A percentile compares a stretch with the other conserved stretches of the same genome.
phyloP scores from a whole-genome alignment of 1,284 basidiomycete species.

The Cerrena zonata region DNA sequence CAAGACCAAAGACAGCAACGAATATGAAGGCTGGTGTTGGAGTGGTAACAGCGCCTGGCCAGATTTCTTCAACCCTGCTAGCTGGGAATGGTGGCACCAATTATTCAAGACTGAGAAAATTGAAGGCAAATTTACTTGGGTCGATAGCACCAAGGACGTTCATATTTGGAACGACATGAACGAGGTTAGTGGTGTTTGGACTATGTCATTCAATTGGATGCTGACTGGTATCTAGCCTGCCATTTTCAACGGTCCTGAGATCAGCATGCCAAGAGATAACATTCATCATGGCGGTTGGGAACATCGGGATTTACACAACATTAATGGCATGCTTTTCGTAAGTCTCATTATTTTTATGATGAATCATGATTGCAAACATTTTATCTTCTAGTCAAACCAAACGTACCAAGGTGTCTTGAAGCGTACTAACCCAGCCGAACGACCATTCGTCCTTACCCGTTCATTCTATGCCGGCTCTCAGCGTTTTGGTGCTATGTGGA shows the following conservation, averaged over 20 bases:
- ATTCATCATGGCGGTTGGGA: conserved; percentile 94
- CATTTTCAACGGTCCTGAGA: conserved; percentile 97
- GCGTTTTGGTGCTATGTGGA: conserved; percentile 96
- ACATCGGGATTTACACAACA: conserved; percentile 91
- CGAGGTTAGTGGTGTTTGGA: conserved; percentile 45
- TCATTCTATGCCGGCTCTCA: conserved; percentile 95
- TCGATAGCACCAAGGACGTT: conserved; percentile 71
- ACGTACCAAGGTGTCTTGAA: conserved; percentile 79
- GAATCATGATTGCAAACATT: too few species aligned
- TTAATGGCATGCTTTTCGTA: conserved; percentile 85
- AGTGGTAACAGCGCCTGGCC: conserved; percentile 92
- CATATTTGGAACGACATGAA: conserved; percentile 99
- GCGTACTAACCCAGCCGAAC: conserved; percentile 68
- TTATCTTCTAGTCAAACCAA: conserved; percentile 62
- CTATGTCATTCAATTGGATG: neutral
- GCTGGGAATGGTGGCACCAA: conserved; percentile 87
- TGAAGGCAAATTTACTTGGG: conserved; percentile 62
- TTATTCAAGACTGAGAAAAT: conserved; percentile 66
- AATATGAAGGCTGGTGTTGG: conserved; percentile 99
- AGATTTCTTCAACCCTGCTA: conserved; percentile 90
- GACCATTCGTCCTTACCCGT: conserved; percentile 93
- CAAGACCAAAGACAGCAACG: conserved; percentile 72
- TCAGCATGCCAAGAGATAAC: conserved; percentile 93
- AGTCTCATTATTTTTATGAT: conserved; percentile 23
- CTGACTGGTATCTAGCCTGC: conserved; percentile 63